Conservation (phyloP, 371 early-diverging fungal genomes). For the Mucor irregularis region DNA sequence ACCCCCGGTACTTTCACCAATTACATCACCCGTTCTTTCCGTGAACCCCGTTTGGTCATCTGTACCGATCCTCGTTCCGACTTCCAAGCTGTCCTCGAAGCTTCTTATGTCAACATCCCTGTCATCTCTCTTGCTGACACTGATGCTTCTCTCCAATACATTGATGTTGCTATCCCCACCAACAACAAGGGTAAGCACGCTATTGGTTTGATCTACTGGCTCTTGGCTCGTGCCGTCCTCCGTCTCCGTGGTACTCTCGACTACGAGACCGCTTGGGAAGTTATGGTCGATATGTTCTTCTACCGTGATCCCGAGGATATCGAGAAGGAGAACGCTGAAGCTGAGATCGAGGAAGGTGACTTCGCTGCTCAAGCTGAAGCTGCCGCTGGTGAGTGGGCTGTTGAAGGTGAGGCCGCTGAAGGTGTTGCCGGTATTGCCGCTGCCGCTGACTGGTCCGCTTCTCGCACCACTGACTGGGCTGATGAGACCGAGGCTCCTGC, state of each 20-base stretch:
- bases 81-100: conserved; percentile 98
- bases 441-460: conserved; percentile 39
- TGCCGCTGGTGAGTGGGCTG: conserved; percentile 32
- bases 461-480: conserved; percentile 33
- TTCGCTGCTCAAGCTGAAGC: conserved; percentile 20
- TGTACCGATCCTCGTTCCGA: conserved; percentile 98
- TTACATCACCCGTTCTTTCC: conserved; percentile 97
- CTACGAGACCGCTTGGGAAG: conserved; percentile 84
- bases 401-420: conserved; percentile 35
- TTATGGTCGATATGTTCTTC: conserved; percentile 99
- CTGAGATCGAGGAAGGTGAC: conserved; percentile 29
- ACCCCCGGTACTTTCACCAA: conserved; percentile 99
- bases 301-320: conserved; percentile 90
- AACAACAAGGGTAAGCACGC: conserved; percentile 99
- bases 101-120: conserved; percentile 99
- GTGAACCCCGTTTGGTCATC: conserved; percentile 98
- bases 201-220: conserved; percentile 97
- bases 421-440: conserved; percentile 42
- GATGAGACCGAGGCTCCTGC: conserved; percentile 35
- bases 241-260: conserved; percentile 94
- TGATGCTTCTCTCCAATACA: conserved; percentile 91
- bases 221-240: conserved; percentile 97
- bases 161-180: conserved; percentile 99
- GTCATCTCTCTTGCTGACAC: conserved; percentile 98
- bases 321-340: conserved; percentile 66